These are phyloP conservation scores for Phytophthora tubulina DNA, from an alignment of 352 stramenopile species.

Conservation along the genomic window DNA sequence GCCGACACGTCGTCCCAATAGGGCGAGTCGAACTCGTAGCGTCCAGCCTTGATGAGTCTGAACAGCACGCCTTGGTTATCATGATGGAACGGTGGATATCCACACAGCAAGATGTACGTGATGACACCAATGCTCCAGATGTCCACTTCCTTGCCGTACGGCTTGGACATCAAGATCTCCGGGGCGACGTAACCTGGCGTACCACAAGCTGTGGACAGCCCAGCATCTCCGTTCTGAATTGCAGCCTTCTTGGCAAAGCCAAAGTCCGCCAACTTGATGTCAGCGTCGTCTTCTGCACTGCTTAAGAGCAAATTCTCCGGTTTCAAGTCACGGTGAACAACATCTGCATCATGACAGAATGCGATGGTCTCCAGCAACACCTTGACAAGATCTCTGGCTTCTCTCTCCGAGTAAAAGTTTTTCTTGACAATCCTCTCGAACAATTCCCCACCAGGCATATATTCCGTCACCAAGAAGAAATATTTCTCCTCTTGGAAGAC, in stretches of 20 bases:
- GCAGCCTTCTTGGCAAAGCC: slow-evolving; percentile 84
- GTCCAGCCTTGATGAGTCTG: slow-evolving; percentile 73
- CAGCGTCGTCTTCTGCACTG: slow-evolving; percentile 74
- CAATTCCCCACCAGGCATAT: slow-evolving; percentile 90
- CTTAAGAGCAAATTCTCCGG: slow-evolving; percentile 96
- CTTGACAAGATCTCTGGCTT: slow-evolving; percentile 82
- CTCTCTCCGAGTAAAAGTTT: slow-evolving; percentile 86
- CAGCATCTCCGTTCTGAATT: slow-evolving; percentile 52
- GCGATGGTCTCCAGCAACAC: slow-evolving; percentile 84
- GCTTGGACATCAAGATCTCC: slow-evolving; percentile 77
- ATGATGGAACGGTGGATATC: slow-evolving; percentile 90
- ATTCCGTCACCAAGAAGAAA: slow-evolving; percentile 98
- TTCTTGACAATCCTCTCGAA: slow-evolving; percentile 92
- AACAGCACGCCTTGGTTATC: slow-evolving; percentile 93
- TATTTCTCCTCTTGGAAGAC: slow-evolving; percentile 92
- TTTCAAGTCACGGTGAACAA: slow-evolving; percentile 97
- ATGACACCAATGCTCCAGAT: slow-evolving; percentile 93
- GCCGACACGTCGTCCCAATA: slow-evolving; percentile 84
- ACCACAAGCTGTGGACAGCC: slow-evolving; percentile 71
- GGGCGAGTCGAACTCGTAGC: slow-evolving; percentile 81
- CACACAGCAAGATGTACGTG: slow-evolving; percentile 88
- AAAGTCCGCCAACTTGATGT: slow-evolving; percentile 89
- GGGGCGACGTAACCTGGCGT: slow-evolving; percentile 84
- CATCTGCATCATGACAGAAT: slow-evolving; percentile 85
- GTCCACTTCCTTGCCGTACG: slow-evolving; percentile 85